Percentiles rank a stretch among this genome's conserved stretches.
Conservation (phyloP, 2,329 filamentous ascomycete genomes). For the Trichoderma sp. region DNA sequence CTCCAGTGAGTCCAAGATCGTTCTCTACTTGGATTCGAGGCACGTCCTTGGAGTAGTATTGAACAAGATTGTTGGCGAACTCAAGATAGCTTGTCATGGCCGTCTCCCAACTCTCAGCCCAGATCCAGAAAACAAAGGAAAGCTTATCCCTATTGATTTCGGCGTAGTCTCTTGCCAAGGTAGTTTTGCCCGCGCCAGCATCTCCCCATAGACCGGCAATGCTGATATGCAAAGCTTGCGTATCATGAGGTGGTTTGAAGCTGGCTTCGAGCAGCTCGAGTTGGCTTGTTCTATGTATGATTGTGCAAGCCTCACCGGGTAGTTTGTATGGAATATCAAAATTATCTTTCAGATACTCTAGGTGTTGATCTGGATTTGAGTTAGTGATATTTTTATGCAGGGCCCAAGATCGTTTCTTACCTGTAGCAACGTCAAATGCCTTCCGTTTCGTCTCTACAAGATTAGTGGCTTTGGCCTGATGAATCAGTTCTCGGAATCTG, state of each 20-base stretch:
- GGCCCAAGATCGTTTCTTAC: constrained; percentile 11
- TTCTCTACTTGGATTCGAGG: constrained; percentile 29
- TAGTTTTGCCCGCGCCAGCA: constrained; percentile 32
- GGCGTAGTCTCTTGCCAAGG: constrained; percentile 32
- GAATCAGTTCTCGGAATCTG: constrained; percentile 32
- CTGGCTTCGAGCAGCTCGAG: constrained; percentile 28
- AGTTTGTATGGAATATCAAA: constrained; percentile 29
- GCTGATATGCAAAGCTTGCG: constrained; percentile 25
- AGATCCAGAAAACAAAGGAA: constrained; percentile 35
- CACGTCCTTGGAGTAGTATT: constrained; percentile 29
- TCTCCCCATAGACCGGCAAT: constrained; percentile 32
- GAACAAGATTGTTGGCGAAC: constrained; percentile 30
- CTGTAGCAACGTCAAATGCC: constrained; percentile 27
- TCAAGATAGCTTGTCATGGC: constrained; percentile 33
- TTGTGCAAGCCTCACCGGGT: constrained; percentile 23
- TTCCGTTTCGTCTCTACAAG: constrained; percentile 30
- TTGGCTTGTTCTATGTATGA: constrained; percentile 28
- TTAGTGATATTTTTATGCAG: background rate
- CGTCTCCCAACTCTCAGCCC: constrained; percentile 34
- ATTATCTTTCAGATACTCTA: constrained; percentile 28
- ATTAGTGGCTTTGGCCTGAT: constrained; percentile 23
- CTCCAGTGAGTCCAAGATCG: constrained; percentile 32
- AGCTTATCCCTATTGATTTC: constrained; percentile 29
- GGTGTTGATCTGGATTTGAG: constrained; percentile 24
- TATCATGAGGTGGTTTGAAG: constrained; percentile 22